A percentile compares a stretch with the other conserved stretches of the same genome.
These are phyloP conservation scores for Myriosclerotinia duriaeana DNA, from an alignment of 2,329 filamentous ascomycete species.

Conservation along the genomic window DNA sequence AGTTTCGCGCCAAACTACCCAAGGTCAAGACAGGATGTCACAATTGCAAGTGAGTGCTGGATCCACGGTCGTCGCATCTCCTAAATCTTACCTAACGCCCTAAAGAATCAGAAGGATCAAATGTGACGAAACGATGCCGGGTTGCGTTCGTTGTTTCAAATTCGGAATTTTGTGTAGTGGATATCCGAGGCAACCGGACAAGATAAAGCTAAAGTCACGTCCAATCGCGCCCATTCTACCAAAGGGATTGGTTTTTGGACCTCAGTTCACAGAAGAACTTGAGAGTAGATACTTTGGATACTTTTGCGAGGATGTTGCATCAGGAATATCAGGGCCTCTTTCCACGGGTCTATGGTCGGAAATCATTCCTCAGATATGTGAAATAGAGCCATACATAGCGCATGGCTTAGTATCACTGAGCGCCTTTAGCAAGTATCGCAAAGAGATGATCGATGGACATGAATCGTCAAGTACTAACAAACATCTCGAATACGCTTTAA, in stretches of 20 bases:
- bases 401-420: slow-evolving; percentile 31
- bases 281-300: slow-evolving; percentile 29
- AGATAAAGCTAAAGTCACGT: background rate
- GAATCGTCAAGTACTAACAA: background rate
- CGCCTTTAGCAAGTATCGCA: slow-evolving; percentile 25
- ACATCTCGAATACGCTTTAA: slow-evolving; percentile 22
- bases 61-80: background rate
- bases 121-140: slow-evolving; percentile 32
- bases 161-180: slow-evolving; percentile 31
- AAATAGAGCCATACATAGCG: slow-evolving; percentile 28
- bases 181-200: slow-evolving; percentile 23
- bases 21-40: slow-evolving; percentile 26
- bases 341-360: slow-evolving; percentile 26
- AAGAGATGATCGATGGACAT: background rate
- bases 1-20: slow-evolving; percentile 19
- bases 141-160: slow-evolving; percentile 28
- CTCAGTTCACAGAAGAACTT: slow-evolving; percentile 23
- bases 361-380: slow-evolving; percentile 30
- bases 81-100: background rate
- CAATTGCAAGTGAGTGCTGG: slow-evolving; percentile 26
- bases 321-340: slow-evolving; percentile 27
- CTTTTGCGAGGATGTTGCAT: slow-evolving; percentile 28
- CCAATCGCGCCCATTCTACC: slow-evolving; percentile 14
- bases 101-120: slow-evolving; percentile 47
- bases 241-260: slow-evolving; percentile 15